Conservation (phyloP, 2,329 filamentous ascomycete species). For the Stachybotrys elegans region DNA sequence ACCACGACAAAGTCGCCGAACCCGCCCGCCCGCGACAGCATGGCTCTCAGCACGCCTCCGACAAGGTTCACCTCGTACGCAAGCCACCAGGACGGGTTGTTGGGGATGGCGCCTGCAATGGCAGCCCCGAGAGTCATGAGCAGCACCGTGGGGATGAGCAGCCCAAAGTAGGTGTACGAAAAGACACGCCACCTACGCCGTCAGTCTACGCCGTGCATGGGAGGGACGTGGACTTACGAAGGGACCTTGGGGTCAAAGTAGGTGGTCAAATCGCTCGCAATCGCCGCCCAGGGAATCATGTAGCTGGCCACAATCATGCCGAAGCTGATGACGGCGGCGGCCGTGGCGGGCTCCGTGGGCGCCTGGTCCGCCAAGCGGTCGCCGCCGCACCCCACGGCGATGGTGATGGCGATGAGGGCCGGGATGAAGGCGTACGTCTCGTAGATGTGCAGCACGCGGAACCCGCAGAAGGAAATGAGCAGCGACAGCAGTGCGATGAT, state of each 20-base stretch:
- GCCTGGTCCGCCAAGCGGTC: slow-evolving; percentile 42
- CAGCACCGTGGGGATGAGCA: slow-evolving; percentile 48
- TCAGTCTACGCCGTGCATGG: slow-evolving; percentile 6
- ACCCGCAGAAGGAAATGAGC: slow-evolving; percentile 59
- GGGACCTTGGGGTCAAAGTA: slow-evolving; percentile 54
- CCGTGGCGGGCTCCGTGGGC: slow-evolving; percentile 33
- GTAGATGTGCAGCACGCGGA: slow-evolving; percentile 50
- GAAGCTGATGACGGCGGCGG: slow-evolving; percentile 46
- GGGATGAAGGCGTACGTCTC: slow-evolving; percentile 55
- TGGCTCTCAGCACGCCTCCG: slow-evolving; percentile 55
- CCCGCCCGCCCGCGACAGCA: slow-evolving; percentile 51
- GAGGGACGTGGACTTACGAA: slow-evolving; percentile 26
- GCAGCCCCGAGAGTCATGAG: slow-evolving; percentile 61
- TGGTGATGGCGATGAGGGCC: slow-evolving; percentile 47
- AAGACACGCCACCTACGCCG: slow-evolving; percentile 38
- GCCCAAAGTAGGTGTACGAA: slow-evolving; percentile 51
- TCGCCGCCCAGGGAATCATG: slow-evolving; percentile 56
- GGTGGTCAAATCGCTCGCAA: slow-evolving; percentile 56
- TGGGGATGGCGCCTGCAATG: slow-evolving; percentile 55
- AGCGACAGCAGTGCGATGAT: slow-evolving; percentile 53
- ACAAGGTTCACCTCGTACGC: slow-evolving; percentile 49
- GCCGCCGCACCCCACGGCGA: slow-evolving; percentile 50
- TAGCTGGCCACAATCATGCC: slow-evolving; percentile 59
- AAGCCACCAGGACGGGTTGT: slow-evolving; percentile 46
- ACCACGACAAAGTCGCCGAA: slow-evolving; percentile 61